phyloP scores from a whole-genome alignment of 768 basidiomycete genomes.

The Dentipellis sp. region DNA sequence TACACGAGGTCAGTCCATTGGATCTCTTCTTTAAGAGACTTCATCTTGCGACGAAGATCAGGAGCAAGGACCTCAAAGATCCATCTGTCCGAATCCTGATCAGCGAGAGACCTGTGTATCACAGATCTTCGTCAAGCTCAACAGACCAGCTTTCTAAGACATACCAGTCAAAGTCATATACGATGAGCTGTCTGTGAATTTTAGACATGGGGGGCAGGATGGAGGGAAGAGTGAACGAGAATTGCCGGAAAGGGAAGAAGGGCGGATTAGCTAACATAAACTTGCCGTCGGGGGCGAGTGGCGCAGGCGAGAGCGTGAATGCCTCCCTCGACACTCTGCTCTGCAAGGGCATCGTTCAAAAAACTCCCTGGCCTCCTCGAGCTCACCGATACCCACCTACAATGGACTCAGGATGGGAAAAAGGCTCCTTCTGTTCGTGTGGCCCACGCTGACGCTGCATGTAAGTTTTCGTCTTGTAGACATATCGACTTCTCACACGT shows the following conservation, averaged over 20 bases:
- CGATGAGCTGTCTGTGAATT: slow-evolving; percentile 57
- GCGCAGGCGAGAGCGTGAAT: slow-evolving; percentile 7
- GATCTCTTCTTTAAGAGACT: slow-evolving; percentile 45
- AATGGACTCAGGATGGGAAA: slow-evolving; percentile 75
- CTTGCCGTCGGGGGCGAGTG: background rate
- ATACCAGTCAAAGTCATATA: slow-evolving; percentile 97
- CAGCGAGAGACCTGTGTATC: slow-evolving; percentile 65
- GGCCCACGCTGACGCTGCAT: slow-evolving; percentile 46
- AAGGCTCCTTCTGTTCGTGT: slow-evolving; percentile 56
- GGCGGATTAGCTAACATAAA: slow-evolving; percentile 1
- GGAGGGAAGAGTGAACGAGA: background rate
- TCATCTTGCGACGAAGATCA: slow-evolving; percentile 76
- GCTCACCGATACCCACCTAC: slow-evolving; percentile 61
- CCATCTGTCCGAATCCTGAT: slow-evolving; percentile 97
- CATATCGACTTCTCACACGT: slow-evolving; percentile 8
- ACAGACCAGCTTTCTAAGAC: background rate
- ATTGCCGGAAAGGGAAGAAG: background rate
- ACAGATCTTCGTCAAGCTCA: background rate
- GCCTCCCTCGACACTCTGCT: slow-evolving; percentile 13
- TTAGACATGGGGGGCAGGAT: slow-evolving; percentile 14
- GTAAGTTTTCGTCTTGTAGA: slow-evolving; percentile 26
- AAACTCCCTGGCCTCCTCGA: slow-evolving; percentile 69
- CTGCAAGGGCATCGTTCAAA: slow-evolving; percentile 79
- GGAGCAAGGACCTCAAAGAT: slow-evolving; percentile 82
- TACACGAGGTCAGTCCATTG: slow-evolving; percentile 98